phyloP scores from a whole-genome alignment of 805 yeast species.

The Metschnikowia gelsemii region DNA sequence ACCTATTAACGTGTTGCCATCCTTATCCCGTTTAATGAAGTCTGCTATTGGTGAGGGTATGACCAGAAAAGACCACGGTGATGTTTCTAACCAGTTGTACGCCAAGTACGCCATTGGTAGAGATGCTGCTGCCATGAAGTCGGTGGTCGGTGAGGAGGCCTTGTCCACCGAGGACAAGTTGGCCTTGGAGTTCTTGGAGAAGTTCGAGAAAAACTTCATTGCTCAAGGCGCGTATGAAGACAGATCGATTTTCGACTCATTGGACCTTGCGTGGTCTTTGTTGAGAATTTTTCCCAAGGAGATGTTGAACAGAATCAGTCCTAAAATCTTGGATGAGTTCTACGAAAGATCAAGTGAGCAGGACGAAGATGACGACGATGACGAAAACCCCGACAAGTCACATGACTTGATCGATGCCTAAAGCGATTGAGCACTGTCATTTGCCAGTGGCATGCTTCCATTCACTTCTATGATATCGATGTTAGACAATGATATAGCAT shows the following conservation, averaged over 20 bases:
- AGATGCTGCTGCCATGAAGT: slow-evolving; percentile 99
- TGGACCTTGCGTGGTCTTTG: slow-evolving; percentile 97
- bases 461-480: slow-evolving; percentile 14
- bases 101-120: slow-evolving; percentile 99
- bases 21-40: slow-evolving; percentile 97
- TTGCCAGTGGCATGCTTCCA: not conserved
- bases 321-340: slow-evolving; percentile 92
- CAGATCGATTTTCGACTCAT: slow-evolving; percentile 90
- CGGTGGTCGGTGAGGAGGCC: slow-evolving; percentile 99
- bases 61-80: slow-evolving; percentile 99
- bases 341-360: slow-evolving; percentile 84
- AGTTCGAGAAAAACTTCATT: slow-evolving; percentile 94
- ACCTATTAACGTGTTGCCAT: slow-evolving; percentile 97
- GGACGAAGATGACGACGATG: slow-evolving; percentile 53
- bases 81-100: slow-evolving; percentile 96
- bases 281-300: slow-evolving; percentile 99
- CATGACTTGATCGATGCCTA: slow-evolving; percentile 46
- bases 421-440: slow-evolving; percentile 2
- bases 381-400: slow-evolving; percentile 38
- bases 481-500: slow-evolving; percentile 9
- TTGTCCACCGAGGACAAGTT: slow-evolving; percentile 95
- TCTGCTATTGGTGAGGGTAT: slow-evolving; percentile 99
- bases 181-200: slow-evolving; percentile 95
- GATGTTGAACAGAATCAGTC: slow-evolving; percentile 96
- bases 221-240: slow-evolving; percentile 96